These are phyloP conservation scores for Astrothelium subdiscretum DNA, from an alignment of 495 filamentous ascomycete genomes.

Conservation along the genomic window DNA sequence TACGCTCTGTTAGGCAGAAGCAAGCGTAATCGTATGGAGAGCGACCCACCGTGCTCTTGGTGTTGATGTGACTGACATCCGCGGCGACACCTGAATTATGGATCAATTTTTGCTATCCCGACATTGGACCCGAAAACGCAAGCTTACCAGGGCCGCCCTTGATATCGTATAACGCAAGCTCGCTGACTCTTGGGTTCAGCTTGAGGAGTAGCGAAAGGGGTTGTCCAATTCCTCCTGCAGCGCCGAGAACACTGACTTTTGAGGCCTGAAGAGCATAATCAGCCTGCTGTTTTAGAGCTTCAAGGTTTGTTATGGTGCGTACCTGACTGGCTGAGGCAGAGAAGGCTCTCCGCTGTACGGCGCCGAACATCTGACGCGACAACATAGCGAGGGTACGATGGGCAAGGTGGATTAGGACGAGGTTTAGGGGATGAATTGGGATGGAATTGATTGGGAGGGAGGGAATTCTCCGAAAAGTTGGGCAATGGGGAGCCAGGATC, in stretches of 20 bases:
- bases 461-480: not conserved
- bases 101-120: not conserved
- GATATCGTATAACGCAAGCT: conserved; percentile 97
- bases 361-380: conserved; percentile 38
- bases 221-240: conserved; percentile 95
- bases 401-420: too few relatives aligned
- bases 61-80: conserved; percentile 97
- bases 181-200: conserved; percentile 85
- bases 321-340: conserved; percentile 86
- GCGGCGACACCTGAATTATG: conserved; percentile 74
- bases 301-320: too few relatives aligned
- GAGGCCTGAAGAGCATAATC: conserved; percentile 53
- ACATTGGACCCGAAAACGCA: conserved; percentile 6
- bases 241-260: conserved; percentile 94
- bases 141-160: conserved; percentile 75
- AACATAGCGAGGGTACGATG: not conserved
- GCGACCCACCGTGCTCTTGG: conserved; percentile 60
- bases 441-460: not conserved
- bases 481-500: not conserved
- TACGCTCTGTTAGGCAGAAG: conserved; percentile 13
- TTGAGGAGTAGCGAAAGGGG: conserved; percentile 94
- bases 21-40: not conserved
- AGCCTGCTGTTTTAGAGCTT: too few relatives aligned
- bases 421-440: not conserved
- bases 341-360: conserved; percentile 81